Base-by-base conservation (phyloP, 139 green algal genomes). In the Micractinium sp. region DNA sequence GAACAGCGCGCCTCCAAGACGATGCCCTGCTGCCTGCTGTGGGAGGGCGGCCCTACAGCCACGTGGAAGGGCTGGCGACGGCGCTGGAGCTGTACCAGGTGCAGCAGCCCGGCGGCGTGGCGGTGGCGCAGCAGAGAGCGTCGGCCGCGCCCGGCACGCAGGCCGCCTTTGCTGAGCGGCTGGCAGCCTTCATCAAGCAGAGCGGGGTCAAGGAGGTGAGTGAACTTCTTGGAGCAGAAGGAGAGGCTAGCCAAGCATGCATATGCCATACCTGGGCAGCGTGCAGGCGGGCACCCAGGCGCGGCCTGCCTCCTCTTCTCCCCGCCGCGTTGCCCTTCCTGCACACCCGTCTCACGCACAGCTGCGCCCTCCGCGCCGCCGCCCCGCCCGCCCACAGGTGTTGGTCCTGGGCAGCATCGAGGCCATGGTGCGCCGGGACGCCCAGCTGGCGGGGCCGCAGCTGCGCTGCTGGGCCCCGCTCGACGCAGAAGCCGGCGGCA, bases 91-190 rank as follows among this genome's bases (percentile, higher is more conserved):
- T 96, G 20, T 96, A 93, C 79, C 16, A 78, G 1, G 63, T 31
- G 63, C 9, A 92, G 2, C n/a, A 47, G 69, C 88, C 31, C 38
- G 38, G 73, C 13, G 22, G 39, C 0, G 33, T 95, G 4, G 93
- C 93, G 31, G 63, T 97, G 25, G 87, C 97, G 60, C 96, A 98
- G 90, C 96, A 98, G 89, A 90, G 96, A 16, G 90, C 93, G 0
- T 93, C 96, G 25, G 90, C 93, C 3, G 87, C 92, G 5, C 78
- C 89, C 2, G 94, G 94, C 73, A 88, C 90, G 18, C 94, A 97
- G 81, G 33, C 75, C 3, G 87, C 78, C 13, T 95, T 94, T 63
- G 94, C 91, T 7, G 20, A 73, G 1, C 88, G 89, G 75, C 74
- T 98, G 23, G 92, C 90, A 1, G 88, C 41, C 0, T 98, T 94